Evolutionary conservation across 768 basidiomycete species (phyloP).

Genomic region (Tulasnella sp.): DNA sequence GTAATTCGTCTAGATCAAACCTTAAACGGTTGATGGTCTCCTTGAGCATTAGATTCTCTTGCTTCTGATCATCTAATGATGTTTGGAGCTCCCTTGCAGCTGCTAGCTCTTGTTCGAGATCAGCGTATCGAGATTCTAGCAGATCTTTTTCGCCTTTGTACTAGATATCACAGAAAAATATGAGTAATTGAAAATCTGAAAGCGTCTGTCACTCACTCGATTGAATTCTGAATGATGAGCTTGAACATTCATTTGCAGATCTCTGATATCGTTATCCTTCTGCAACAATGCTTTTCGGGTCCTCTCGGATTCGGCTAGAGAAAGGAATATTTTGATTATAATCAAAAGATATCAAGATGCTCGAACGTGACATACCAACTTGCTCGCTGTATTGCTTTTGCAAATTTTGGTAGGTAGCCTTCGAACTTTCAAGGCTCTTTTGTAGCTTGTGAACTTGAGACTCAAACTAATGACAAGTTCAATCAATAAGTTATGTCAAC

Average conservation of each 20-base stretch:
- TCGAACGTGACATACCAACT: conserved; percentile 40
- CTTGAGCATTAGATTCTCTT: conserved; percentile 82
- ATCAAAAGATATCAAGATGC: not conserved
- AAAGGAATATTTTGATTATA: not conserved
- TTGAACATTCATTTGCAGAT: conserved; percentile 44
- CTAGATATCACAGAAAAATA: conserved; percentile 2
- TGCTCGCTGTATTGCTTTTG: conserved; percentile 87
- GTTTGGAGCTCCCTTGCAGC: conserved; percentile 58
- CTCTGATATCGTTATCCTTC: conserved; percentile 60
- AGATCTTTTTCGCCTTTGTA: conserved; percentile 52
- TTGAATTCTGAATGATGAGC: conserved; percentile 49
- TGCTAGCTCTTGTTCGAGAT: conserved; percentile 59
- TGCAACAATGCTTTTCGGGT: conserved; percentile 60
- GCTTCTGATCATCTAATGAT: conserved; percentile 82
- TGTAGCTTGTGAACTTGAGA: conserved; percentile 65
- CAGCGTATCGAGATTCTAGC: conserved; percentile 55
- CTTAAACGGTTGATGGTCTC: conserved; percentile 94
- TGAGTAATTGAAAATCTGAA: too few species aligned
- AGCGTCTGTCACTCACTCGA: conserved; percentile 24
- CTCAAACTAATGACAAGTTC: conserved; percentile 42
- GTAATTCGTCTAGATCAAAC: conserved; percentile 87
- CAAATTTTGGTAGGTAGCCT: conserved; percentile 57
- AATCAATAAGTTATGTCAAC: too few species aligned
- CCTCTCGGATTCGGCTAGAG: conserved; percentile 58
- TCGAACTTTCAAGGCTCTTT: conserved; percentile 59